phyloP scores from a whole-genome alignment of 495 filamentous ascomycete genomes.

The Aspergillus diversus region DNA sequence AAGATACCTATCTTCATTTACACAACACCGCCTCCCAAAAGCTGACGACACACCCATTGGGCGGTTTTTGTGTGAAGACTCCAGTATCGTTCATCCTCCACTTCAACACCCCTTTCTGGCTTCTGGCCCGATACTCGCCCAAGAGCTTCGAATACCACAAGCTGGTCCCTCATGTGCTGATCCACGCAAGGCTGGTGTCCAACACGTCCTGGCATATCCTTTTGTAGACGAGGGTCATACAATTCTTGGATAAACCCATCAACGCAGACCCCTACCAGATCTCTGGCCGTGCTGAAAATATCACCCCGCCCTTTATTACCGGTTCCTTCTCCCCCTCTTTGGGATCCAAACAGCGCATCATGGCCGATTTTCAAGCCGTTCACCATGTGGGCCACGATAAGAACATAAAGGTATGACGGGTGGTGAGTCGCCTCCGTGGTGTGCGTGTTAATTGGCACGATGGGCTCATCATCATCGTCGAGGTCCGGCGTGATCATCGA shows the following conservation, averaged over 20 bases:
- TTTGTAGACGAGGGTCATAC: constrained; percentile 27
- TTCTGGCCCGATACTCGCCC: constrained; percentile 28
- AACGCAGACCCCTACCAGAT: constrained; percentile 54
- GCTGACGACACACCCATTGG: constrained; percentile 66
- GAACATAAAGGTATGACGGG: constrained; percentile 66
- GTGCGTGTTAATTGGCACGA: constrained; percentile 48
- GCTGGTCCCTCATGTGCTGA: constrained; percentile 74
- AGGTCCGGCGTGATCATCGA: neutral
- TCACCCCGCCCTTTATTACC: neutral
- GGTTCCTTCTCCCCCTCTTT: neutral
- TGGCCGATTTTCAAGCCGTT: constrained; percentile 65
- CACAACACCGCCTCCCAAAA: constrained; percentile 29
- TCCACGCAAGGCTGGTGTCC: constrained; percentile 56
- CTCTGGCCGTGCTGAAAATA: constrained; percentile 41
- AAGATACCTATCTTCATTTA: neutral
- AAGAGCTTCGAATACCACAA: constrained; percentile 81
- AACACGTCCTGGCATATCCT: neutral
- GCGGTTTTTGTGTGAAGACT: constrained; percentile 73
- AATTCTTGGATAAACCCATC: constrained; percentile 62
- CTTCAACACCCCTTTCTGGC: constrained; percentile 8
- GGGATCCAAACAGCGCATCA: constrained; percentile 56
- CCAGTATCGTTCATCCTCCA: constrained; percentile 51
- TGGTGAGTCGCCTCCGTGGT: constrained; percentile 60
- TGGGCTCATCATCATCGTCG: neutral
- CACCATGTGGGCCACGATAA: constrained; percentile 71